Percentiles rank a stretch among this genome's conserved stretches.
Conservation (phyloP, 495 filamentous ascomycete species). For the Aspergillus conjunctus region DNA sequence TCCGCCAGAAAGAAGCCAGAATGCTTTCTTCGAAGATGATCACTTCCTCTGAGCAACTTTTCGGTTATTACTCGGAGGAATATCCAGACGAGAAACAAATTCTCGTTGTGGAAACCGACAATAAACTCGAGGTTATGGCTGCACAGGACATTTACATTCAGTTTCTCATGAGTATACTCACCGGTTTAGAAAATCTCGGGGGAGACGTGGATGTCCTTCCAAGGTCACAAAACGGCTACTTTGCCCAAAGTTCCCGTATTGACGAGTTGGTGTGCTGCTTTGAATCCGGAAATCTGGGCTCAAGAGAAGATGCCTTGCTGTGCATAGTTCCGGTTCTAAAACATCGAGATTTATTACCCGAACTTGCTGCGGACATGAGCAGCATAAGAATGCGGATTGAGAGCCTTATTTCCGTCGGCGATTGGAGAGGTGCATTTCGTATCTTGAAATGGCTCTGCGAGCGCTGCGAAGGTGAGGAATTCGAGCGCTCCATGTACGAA, state of each 20-base stretch:
- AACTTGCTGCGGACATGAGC: slow-evolving; percentile 29
- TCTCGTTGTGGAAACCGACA: slow-evolving; percentile 31
- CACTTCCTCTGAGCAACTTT: slow-evolving; percentile 25
- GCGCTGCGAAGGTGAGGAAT: slow-evolving; percentile 30
- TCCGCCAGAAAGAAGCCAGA: slow-evolving; percentile 32
- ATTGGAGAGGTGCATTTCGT: slow-evolving; percentile 33
- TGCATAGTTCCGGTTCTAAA: slow-evolving; percentile 38
- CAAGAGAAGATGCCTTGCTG: slow-evolving; percentile 40
- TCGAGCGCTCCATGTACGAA: slow-evolving; percentile 31
- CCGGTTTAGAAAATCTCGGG: slow-evolving; percentile 20
- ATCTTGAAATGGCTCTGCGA: slow-evolving; percentile 34
- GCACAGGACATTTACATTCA: slow-evolving; percentile 46
- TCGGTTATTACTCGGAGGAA: slow-evolving; percentile 25
- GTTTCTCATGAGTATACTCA: slow-evolving; percentile 29
- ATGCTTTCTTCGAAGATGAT: slow-evolving; percentile 29
- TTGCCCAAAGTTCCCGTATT: slow-evolving; percentile 27
- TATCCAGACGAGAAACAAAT: slow-evolving; percentile 21
- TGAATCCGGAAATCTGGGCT: slow-evolving; percentile 27
- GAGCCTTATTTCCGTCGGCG: slow-evolving; percentile 5
- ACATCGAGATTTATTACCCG: slow-evolving; percentile 26
- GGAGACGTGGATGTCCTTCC: slow-evolving; percentile 25
- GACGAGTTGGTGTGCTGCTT: slow-evolving; percentile 33
- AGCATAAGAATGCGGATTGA: slow-evolving; percentile 22
- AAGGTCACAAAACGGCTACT: slow-evolving; percentile 22
- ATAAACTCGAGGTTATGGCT: slow-evolving; percentile 31